Evolutionary conservation across 2,329 filamentous ascomycete species (phyloP), one percentile per base, ranked within the genome.

Genomic region (Rhytidhysteron rufulum): DNA sequence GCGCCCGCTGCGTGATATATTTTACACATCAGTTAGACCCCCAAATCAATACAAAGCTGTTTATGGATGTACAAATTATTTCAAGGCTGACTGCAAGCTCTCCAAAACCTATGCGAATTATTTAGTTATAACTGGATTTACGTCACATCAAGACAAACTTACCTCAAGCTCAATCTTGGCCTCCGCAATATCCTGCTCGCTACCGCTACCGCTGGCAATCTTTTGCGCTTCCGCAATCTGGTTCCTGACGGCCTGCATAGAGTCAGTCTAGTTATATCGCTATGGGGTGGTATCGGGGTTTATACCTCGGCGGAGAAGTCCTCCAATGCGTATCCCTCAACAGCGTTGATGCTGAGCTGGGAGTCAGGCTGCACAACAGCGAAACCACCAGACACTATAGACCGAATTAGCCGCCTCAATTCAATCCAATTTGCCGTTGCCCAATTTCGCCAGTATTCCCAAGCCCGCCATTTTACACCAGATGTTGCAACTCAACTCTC

Each of bases 91-190:
- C 73, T 89, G 83, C 61, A 93, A 78, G 67, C 80, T 86, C 79
- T 93, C 87, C 58, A 93, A 78, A 62, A 91, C 85, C 86, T 90
- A 24, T 17, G n/a, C n/a, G n/a, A n/a, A n/a, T n/a, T n/a, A n/a
- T n/a, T n/a, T n/a, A n/a, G n/a, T n/a, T n/a, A n/a, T n/a, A n/a
- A n/a, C n/a, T n/a, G n/a, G n/a, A n/a, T n/a, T n/a, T n/a, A n/a
- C n/a, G n/a, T n/a, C n/a, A n/a, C n/a, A n/a, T n/a, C n/a, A n/a
- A n/a, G n/a, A n/a, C n/a, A 31, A 24, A 57, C 77, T 66, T 72
- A 95, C 91, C 88, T 98, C 93, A 57, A 98, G 75, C 80, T 97
- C 91, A 68, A 98, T 91, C 82, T 96, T 97, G 55, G 93, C 93
- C 82, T 98, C 93, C 52, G 91, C 91, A 72, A 97, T 87, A 65